Evolutionary conservation across 345 rosid species (phyloP), one percentile per base, ranked within the genome.

Genomic region (Euphorbia lathyris): DNA sequence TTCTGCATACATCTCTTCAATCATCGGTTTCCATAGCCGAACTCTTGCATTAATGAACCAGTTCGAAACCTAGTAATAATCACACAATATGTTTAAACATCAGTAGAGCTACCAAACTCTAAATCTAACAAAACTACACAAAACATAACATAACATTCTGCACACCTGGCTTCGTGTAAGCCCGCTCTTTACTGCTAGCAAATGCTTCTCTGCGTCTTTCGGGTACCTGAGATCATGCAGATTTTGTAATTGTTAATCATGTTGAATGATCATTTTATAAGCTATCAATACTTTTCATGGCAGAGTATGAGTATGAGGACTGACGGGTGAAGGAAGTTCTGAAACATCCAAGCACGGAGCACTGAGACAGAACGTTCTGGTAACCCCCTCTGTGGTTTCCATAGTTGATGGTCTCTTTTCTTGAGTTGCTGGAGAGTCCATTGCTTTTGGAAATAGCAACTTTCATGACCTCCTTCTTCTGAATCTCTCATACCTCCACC

Each of bases 291-390:
- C n/a, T 17, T 14, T 30, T 0, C 4, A 9, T 23, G 1, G 2
- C 16, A 1, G 8, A 26, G 4, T 30, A 30, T 17, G 4, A 4
- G 45, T 30, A 47, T 42, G n/a, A 53, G 43, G 65, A 19, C 86
- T 87, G 73, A 95, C 99, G 99, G 99, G 74, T 95, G 99, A 79
- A 95, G 99, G 56, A 95, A 95, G 85, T 95, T 92, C 63, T 95
- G 92, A 80, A 95, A 95, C 99, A 95, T 95, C 99, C 99, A 95
- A 9, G 92, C 83, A 0, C 99, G 87, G 27, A 95, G 79, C 72
- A 95, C 93, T 0, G 96, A 83, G 40, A 95, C 97, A 5, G 99
- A 95, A 78, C 83, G 87, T 71, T 92, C 97, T 0, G 99, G 99
- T 72, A 95, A 79, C 17, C 99, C 99, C 56, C 99, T 79, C 65